Evolutionary conservation across 2,329 filamentous ascomycete species (phyloP).

Genomic region (Amphichorda felina): DNA sequence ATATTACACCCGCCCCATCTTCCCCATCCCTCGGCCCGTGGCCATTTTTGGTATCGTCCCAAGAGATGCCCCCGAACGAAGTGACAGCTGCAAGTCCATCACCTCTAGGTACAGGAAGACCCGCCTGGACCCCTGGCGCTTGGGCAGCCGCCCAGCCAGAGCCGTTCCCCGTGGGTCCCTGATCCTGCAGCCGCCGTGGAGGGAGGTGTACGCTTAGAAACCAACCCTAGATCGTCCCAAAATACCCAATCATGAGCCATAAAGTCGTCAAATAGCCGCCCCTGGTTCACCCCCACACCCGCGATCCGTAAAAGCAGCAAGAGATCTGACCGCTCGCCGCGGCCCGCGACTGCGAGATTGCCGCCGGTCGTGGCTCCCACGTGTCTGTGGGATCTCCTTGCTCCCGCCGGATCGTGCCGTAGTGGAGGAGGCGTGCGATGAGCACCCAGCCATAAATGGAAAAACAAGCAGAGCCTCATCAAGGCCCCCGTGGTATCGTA

Average conservation of each 20-base stretch:
- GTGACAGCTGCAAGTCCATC: neutral
- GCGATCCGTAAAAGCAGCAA: slow-evolving; percentile 6
- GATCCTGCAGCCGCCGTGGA: neutral
- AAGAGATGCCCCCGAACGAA: too few species aligned
- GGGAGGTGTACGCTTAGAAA: neutral
- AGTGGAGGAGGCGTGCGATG: slow-evolving; percentile 4
- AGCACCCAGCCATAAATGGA: neutral
- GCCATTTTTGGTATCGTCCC: too few species aligned
- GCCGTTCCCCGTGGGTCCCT: neutral
- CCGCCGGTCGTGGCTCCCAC: slow-evolving; percentile 1
- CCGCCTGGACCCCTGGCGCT: neutral
- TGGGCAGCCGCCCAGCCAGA: neutral
- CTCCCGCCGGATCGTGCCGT: slow-evolving; percentile 4
- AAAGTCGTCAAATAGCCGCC: slow-evolving; percentile 3
- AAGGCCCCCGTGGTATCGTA: neutral
- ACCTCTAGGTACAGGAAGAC: neutral
- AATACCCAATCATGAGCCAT: slow-evolving; percentile 6
- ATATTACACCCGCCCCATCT: neutral
- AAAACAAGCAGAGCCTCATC: slow-evolving; percentile 1
- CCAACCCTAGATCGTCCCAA: neutral
- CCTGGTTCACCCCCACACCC: slow-evolving; percentile 2
- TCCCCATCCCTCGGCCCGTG: too few species aligned
- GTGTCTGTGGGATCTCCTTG: neutral
- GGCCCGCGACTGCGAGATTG: slow-evolving; percentile 5
- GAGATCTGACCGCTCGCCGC: slow-evolving; percentile 4